Conservation (phyloP, 306 rosid genomes). For the Malus fusca region DNA sequence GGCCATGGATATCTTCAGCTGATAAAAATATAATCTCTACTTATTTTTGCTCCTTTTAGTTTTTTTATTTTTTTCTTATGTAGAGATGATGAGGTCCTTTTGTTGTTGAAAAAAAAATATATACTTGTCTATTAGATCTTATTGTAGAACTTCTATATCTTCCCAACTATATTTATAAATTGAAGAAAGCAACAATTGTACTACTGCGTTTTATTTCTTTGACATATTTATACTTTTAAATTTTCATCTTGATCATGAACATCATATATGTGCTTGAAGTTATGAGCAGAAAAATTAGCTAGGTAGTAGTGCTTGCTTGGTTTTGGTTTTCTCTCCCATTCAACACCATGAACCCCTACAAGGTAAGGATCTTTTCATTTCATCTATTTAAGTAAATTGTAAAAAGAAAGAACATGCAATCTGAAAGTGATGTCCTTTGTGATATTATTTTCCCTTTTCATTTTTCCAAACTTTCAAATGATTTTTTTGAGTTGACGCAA, state of each 20-base stretch:
- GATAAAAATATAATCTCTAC: slow-evolving; percentile 29
- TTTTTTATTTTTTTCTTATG: slow-evolving; percentile 12
- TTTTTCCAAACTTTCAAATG: background rate
- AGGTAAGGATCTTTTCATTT: slow-evolving; percentile 35
- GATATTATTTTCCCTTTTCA: background rate
- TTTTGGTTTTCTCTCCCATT: slow-evolving; percentile 1
- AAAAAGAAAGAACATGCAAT: background rate
- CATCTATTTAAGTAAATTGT: background rate
- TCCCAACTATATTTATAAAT: background rate
- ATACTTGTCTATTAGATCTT: background rate
- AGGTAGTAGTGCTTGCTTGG: background rate
- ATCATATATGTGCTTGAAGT: background rate
- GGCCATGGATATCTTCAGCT: slow-evolving; percentile 30
- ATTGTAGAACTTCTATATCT: background rate
- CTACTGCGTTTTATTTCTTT: background rate
- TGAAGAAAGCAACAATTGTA: background rate
- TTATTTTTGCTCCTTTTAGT: slow-evolving; percentile 21
- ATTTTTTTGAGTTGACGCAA: background rate
- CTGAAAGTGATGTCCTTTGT: background rate
- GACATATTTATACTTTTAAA: background rate
- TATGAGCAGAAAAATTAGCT: slow-evolving; percentile 1
- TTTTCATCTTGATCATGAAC: background rate
- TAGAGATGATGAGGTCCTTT: slow-evolving; percentile 26
- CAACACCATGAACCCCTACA: slow-evolving; percentile 25
- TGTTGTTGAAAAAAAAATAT: slow-evolving; percentile 24